Evolutionary conservation across 805 yeast genomes (phyloP), one percentile per base, ranked within the genome.

Genomic region (Scheffersomyces amazonensis): DNA sequence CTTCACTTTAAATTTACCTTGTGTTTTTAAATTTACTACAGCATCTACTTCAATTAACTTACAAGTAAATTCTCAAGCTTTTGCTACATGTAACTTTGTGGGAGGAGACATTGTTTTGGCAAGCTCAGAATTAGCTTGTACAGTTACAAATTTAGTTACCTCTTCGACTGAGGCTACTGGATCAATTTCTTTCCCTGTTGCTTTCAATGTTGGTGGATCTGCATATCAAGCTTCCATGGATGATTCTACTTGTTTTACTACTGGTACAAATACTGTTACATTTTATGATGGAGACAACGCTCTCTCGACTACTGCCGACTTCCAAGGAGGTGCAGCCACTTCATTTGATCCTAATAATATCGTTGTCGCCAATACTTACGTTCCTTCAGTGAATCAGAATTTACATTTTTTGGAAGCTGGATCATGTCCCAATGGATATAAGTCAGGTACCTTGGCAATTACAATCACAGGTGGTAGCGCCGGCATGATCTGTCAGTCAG

Each of bases 21-120:
- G 60, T 41, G 59, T 51, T 12, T 60, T 45, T 39, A 54, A 54
- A 34, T 52, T 57, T 39, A 53, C 56, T 4, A 32, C 49, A 9
- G 22, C 45, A 7, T 19, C 39, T 11, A 7, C 41, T 20, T 19
- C 45, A 2, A 34, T 58, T 10, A 34, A 35, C 16, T 44, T 52
- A 15, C 19, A 10, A 15, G 53, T 40, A 8, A 46, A 47, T 8
- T 31, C 35, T 3, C 32, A 22, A 8, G 30, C 33, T 9, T 55
- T 45, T 37, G 64, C 65, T 5, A 52, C 52, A 4, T 59, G 64
- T 50, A 24, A 20, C 2, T 40, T 52, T 11, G 37, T 25, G 16
- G 35, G 43, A 20, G 60, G 60, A n/a, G 53, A 49, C 19, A 15
- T 45, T 8, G 25, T 48, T 19, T 41, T 42, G 13, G 29, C 50